Evolutionary conservation across 1,284 basidiomycete species (phyloP), one percentile per base, ranked within the genome.

Genomic region (Malassezia pachydermatis): DNA sequence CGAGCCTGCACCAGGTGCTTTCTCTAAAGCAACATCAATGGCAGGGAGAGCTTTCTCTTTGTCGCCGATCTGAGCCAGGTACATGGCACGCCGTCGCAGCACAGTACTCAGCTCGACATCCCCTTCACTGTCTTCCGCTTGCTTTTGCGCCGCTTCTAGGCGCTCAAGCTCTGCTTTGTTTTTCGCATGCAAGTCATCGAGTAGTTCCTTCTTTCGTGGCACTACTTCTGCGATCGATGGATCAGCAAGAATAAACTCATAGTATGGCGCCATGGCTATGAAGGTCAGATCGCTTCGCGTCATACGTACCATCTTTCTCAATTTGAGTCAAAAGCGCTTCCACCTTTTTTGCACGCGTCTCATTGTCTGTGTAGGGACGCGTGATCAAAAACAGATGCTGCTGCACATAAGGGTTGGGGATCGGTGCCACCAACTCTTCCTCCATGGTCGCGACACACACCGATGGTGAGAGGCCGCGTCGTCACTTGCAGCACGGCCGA

Each of bases 61-160:
- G 74, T 94, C 88, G 3, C 90, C 92, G 63, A 96, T 94, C 56
- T 80, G 78, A 13, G 86, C 88, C 16, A 90, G 73, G 73, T 90
- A 88, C 60, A 81, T 83, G 14, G 92, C 90, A 55, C 82, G 78
- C n/a, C 84, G 84, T 51, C 84, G 80, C 46, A 94, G 76, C 4
- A 84, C 82, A 59, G 94, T 89, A 20, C 82, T 83, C 57, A 96
- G 85, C 72, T 98, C 92, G 8, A 84, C 84, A 74, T 96, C 90
- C 41, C 90, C 92, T 66, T 90, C 83, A 9, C 83, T 88, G 75
- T 88, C 84, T 75, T 88, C 80, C 0, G 89, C 88, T 61, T 90
- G 86, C 59, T 80, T 81, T 41, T 94, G 77, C 54, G 84, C 78
- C 57, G 82, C 80, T 45, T 94, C 85, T 7, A 96, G 75, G 56